Percentiles rank a stretch among this genome's conserved stretches.
Evolutionary conservation across 441 rosid species (phyloP).

Genomic region (Mallotus repandus): DNA sequence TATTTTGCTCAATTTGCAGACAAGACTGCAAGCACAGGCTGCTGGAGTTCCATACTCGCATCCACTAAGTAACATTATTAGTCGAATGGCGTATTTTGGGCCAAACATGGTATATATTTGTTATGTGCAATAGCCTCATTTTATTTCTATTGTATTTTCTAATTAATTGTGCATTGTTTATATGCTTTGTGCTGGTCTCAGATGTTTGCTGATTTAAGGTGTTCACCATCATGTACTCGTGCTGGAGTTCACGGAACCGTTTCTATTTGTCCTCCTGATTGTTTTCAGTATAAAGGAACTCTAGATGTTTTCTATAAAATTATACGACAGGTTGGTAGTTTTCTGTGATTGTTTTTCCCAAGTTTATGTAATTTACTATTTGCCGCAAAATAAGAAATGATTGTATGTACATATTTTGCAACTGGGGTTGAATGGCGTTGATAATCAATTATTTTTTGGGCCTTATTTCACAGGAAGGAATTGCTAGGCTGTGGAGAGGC

Average conservation of each 20-base stretch:
- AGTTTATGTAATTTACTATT: too few relatives aligned
- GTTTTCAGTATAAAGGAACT: slow-evolving; percentile 95
- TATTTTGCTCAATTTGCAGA: slow-evolving; percentile 38
- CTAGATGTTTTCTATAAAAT: slow-evolving; percentile 89
- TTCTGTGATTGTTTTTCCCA: not conserved
- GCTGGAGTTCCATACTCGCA: slow-evolving; percentile 89
- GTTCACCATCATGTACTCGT: slow-evolving; percentile 93
- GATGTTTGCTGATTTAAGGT: slow-evolving; percentile 95
- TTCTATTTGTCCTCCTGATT: slow-evolving; percentile 95
- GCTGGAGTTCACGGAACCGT: slow-evolving; percentile 99
- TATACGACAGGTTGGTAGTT: slow-evolving; percentile 71
- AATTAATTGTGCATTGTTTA: not conserved
- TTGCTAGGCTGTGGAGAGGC: slow-evolving; percentile 93
- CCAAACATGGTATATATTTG: slow-evolving; percentile 65
- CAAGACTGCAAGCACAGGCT: slow-evolving; percentile 97
- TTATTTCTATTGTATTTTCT: not conserved
- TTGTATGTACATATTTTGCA: too few relatives aligned
- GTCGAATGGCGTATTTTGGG: slow-evolving; percentile 87
- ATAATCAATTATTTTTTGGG: not conserved
- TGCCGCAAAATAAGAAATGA: too few relatives aligned
- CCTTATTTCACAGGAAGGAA: slow-evolving; percentile 69
- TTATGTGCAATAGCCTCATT: not conserved
- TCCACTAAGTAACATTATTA: slow-evolving; percentile 71
- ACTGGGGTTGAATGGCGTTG: too few relatives aligned
- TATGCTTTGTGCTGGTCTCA: slow-evolving; percentile 27